Evolutionary conservation across 495 filamentous ascomycete species (phyloP), one percentile per base, ranked within the genome.

Genomic region (Astrocystis sublimbata): DNA sequence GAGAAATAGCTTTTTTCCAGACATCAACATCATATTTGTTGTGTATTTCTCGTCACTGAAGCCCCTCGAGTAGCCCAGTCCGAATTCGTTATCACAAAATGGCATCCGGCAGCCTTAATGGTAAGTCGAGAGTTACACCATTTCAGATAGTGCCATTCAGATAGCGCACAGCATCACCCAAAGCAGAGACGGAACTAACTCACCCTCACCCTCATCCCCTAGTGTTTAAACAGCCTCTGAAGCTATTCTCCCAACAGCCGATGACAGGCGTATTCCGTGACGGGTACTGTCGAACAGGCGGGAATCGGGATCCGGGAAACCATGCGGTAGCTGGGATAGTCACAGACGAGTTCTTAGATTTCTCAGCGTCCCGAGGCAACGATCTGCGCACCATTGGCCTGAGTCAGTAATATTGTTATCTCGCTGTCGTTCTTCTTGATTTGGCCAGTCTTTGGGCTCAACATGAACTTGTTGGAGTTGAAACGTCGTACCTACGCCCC

Each of bases 261-360:
- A 71, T 83, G 68, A 87, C 84, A 3, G 86, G 86, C 28, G 87
- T 77, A 74, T 78, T 81, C 60, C 79, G 86, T 24, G 83, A 83
- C 58, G 86, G 85, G 3, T 88, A 85, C 72, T 88, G 86, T 68
- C 72, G 79, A 24, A 77, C 75, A 28, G 78, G 81, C 8, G 64
- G 61, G 21, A 58, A 60, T 6, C 7, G 68, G 59, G 76, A 82
- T 53, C 62, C 63, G n/a, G 76, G 77, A n/a, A 83, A 81, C 53
- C 81, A 83, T 51, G 76, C 78, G 23, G 74, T 83, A 17, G 80
- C 81, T 9, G 83, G 77, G 30, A 70, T 83, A n/a, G 68, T 88
- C 12, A 84, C 84, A 9, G 76, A 82, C 47, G 76, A 83, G 65
- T 88, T 88, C 68, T 82, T 88, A 17, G 80, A 86, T 64, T 87